Base-by-base conservation (phyloP, 495 filamentous ascomycete species). In the Wilcoxina mikolae region DNA sequence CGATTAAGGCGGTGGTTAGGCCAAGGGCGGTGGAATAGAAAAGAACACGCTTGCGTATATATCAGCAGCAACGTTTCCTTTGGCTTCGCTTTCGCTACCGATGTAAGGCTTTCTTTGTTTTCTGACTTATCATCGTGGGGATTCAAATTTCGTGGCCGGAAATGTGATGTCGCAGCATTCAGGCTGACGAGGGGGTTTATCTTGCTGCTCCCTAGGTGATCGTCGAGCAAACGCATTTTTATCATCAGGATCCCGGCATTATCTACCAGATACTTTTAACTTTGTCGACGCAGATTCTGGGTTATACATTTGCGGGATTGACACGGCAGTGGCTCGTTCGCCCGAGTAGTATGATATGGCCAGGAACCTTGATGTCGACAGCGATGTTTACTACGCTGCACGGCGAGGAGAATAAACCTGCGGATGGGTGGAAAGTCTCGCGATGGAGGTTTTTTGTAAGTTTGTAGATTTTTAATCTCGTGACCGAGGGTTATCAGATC, bases 11-110 rank as follows among this genome's bases (percentile, higher is more conserved):
- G 83, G 3, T 89, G 85, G 85, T 71, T 90, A 11, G 82, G 79
- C 11, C 85, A 87, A 59, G 85, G 85, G 3, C 74, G 70, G 28
- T 90, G 85, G 85, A 90, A 90, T 63, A 79, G 85, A 60, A 89
- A 90, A 65, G 85, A 90, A 66, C 85, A 90, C 68, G 81, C 77
- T 49, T 90, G 85, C 66, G 83, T 90, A 52, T 90, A 88, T 60
- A 85, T 89, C 59, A 84, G 80, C 71, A 89, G 85, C 68, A 90
- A 90, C 67, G 84, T 90, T 25, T 85, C 85, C n/a, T 90, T 90
- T 62, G 85, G 85, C 0, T 90, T 90, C 69, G 85, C 85, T 23
- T 90, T 89, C 68, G 81, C 81, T 42, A 87, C 83, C 31, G 83
- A 87, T 68, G 78, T 74, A 59, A 54, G 71, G 45, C 23, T 43